Base-by-base conservation (phyloP, 2,329 filamentous ascomycete genomes). In the Epichloe sylvatica region DNA sequence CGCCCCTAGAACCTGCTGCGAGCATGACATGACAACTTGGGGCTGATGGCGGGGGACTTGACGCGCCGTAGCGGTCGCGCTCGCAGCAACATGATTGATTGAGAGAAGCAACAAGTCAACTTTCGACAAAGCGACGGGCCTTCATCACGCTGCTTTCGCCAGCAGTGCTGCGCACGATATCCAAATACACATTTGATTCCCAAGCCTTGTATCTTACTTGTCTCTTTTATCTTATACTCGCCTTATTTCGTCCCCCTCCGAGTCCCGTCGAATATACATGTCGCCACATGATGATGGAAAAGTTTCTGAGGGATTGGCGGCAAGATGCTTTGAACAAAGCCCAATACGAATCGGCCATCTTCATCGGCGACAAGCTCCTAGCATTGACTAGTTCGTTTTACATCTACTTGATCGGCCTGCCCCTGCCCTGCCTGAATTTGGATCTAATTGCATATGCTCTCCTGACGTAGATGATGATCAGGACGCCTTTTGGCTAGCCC, bases 301-400 rank as follows among this genome's bases (percentile, higher is more conserved):
- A 81, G 61, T 96, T 91, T 68, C 77, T 98, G 62, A 84, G 90
- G 64, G 84, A 86, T 62, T 98, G 92, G 92, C 80, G 90, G 63
- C 87, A 95, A 69, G 89, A 96, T 72, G 90, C 91, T 63, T 74
- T 95, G 62, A 91, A 94, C 70, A 92, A 94, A 67, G 88, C 92
- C 56, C 92, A 98, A 65, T 90, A 96, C 67, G 91, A 97, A 56
- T 87, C 91, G 35, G 92, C 92, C 62, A 91, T 97, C 59, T 97
- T 94, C 65, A 88, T 97, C 56, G 92, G 89, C 55, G 92, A 98
- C 75, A 98, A 98, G 72, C 76, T 98, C 58, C 76, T 97, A 51
- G 92, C 92, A 51, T 74, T 98, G 62, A 97, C 91, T 37, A 87
- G 91, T 96, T 68, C 57, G 80, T 67, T 38, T n/a, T 33, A n/a